These are phyloP conservation scores for Ceratonia siliqua DNA, from an alignment of 306 rosid genomes.

Conservation along the genomic window DNA sequence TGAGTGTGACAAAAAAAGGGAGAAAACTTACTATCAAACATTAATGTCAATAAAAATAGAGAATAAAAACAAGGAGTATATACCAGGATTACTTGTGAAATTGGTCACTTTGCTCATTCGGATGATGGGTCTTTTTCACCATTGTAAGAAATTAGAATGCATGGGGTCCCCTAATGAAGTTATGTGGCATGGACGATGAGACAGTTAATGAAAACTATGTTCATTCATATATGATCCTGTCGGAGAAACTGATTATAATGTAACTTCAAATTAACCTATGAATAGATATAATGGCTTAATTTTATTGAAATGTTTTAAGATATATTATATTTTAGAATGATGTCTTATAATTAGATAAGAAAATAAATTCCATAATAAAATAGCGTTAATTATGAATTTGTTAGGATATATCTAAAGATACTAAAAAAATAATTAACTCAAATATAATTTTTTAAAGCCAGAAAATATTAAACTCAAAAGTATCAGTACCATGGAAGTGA, in stretches of 20 bases:
- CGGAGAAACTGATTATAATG: constrained; percentile 37
- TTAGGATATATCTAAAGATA: too few species aligned
- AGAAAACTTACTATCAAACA: constrained; percentile 6
- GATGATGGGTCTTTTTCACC: constrained; percentile 46
- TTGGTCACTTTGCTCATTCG: constrained; percentile 38
- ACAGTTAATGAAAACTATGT: constrained; percentile 35
- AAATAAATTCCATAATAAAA: too few species aligned
- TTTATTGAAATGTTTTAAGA: too few species aligned
- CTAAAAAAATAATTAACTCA: too few species aligned
- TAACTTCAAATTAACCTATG: not conserved
- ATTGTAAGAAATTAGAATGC: constrained; percentile 28
- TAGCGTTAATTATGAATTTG: too few species aligned
- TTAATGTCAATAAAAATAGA: constrained; percentile 1
- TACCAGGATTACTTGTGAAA: constrained; percentile 42
- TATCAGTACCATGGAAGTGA: too few species aligned
- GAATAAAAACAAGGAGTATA: constrained; percentile 23
- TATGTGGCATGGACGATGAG: constrained; percentile 46
- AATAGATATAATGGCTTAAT: too few species aligned
- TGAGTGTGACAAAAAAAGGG: constrained; percentile 27
- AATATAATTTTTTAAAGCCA: too few species aligned
- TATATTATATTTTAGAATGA: too few species aligned
- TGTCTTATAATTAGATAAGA: too few species aligned
- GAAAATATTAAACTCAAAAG: too few species aligned
- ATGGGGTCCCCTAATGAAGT: constrained; percentile 24
- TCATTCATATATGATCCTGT: constrained; percentile 33